Conservation (phyloP, 2,329 filamentous ascomycete species). For the Pseudogymnoascus verrucosus region DNA sequence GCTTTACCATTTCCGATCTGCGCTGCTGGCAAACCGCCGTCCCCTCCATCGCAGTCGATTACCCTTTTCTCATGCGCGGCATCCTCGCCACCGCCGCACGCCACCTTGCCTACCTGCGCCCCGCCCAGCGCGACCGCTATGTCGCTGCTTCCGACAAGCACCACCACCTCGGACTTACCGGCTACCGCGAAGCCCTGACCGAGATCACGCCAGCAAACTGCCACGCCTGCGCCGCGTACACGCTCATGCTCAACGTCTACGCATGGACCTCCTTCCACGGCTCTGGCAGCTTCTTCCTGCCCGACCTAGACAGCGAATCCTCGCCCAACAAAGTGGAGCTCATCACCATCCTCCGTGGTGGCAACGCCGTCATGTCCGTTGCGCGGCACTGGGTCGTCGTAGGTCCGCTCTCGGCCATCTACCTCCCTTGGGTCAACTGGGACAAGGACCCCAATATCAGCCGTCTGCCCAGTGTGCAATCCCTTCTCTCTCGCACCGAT, state of each 20-base stretch:
- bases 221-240: slow-evolving; percentile 15
- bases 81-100: slow-evolving; percentile 17
- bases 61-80: slow-evolving; percentile 17
- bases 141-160: slow-evolving; percentile 11
- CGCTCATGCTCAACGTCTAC: slow-evolving; percentile 12
- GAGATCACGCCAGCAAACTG: slow-evolving; percentile 14
- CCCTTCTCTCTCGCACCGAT: background rate
- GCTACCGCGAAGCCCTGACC: slow-evolving; percentile 11
- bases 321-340: slow-evolving; percentile 9
- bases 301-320: background rate
- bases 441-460: background rate
- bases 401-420: slow-evolving; percentile 10
- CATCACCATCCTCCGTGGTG: slow-evolving; percentile 13
- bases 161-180: slow-evolving; percentile 10
- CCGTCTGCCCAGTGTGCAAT: background rate
- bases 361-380: background rate
- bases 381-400: slow-evolving; percentile 2
- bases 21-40: slow-evolving; percentile 15
- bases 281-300: slow-evolving; percentile 15
- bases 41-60: slow-evolving; percentile 15
- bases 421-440: background rate
- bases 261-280: slow-evolving; percentile 14
- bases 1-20: slow-evolving; percentile 12
- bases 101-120: slow-evolving; percentile 14
- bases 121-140: slow-evolving; percentile 6